A percentile compares a stretch with the other conserved stretches of the same genome.
Evolutionary conservation across 257 asterid genomes (phyloP).

Genomic region (Solanum medicagineum): DNA sequence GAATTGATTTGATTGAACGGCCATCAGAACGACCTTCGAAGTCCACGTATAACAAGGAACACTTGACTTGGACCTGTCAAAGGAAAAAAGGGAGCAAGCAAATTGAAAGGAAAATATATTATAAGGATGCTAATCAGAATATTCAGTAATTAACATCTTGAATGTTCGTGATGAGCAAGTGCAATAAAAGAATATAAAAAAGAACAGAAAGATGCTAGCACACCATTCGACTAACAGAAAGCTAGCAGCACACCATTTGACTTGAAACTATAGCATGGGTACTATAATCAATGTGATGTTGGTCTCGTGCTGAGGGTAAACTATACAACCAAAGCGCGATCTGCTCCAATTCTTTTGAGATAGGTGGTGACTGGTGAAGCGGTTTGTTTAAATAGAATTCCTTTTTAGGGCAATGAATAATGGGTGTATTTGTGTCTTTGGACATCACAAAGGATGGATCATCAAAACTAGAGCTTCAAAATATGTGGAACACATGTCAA

Average conservation of each 20-base stretch:
- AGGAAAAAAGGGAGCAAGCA: neutral
- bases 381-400: neutral
- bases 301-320: neutral
- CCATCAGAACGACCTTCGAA: constrained; percentile 99
- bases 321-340: neutral
- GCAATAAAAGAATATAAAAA: neutral
- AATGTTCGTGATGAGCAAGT: neutral
- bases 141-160: neutral
- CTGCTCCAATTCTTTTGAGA: neutral
- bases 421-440: neutral
- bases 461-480: neutral
- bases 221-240: neutral
- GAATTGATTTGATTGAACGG: constrained; percentile 84
- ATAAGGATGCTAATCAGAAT: neutral
- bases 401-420: neutral
- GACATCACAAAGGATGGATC: neutral
- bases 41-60: constrained; percentile 79
- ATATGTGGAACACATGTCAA: neutral
- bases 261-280: neutral
- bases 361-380: neutral
- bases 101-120: neutral
- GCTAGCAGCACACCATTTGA: neutral
- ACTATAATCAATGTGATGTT: neutral
- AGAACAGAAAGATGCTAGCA: neutral
- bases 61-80: constrained; percentile 76